A percentile compares a stretch with the other conserved stretches of the same genome.
These are phyloP conservation scores for Sarcodon aspratus DNA, from an alignment of 768 basidiomycete species.

Conservation along the genomic window DNA sequence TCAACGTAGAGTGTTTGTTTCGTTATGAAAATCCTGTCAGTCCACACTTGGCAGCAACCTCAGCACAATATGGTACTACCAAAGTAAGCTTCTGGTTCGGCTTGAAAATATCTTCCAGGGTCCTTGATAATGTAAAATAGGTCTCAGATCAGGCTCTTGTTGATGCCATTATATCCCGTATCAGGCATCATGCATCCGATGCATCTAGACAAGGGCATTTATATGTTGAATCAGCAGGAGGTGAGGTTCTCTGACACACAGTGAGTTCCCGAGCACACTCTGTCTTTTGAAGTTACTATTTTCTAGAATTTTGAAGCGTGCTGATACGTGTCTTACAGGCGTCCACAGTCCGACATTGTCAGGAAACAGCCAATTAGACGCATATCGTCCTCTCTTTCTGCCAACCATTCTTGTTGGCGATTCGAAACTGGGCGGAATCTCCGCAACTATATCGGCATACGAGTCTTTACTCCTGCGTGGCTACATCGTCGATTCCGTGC, in stretches of 20 bases:
- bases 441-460: constrained; percentile 84
- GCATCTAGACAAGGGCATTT: constrained; percentile 34
- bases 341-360: constrained; percentile 86
- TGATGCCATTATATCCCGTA: constrained; percentile 48
- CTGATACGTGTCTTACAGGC: constrained; percentile 32
- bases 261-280: too few relatives aligned
- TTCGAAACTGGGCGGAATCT: constrained; percentile 87
- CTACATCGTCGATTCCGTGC: constrained; percentile 74
- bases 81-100: constrained; percentile 17
- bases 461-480: constrained; percentile 88
- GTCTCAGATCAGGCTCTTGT: constrained; percentile 53
- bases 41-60: constrained; percentile 75
- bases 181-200: constrained; percentile 37
- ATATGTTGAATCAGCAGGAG: constrained; percentile 94
- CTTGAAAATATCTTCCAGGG: too few relatives aligned
- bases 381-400: constrained; percentile 77
- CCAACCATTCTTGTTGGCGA: constrained; percentile 86
- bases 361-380: constrained; percentile 74
- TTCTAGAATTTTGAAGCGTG: constrained; percentile 4
- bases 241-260: constrained; percentile 34
- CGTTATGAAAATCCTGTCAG: constrained; percentile 85
- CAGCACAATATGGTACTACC: constrained; percentile 23
- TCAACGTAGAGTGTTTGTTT: constrained; percentile 65
- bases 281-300: not conserved
- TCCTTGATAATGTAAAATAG: constrained; percentile 7